Base-by-base conservation (phyloP, 2,329 filamentous ascomycete genomes). In the Hyphodiscus sp. region DNA sequence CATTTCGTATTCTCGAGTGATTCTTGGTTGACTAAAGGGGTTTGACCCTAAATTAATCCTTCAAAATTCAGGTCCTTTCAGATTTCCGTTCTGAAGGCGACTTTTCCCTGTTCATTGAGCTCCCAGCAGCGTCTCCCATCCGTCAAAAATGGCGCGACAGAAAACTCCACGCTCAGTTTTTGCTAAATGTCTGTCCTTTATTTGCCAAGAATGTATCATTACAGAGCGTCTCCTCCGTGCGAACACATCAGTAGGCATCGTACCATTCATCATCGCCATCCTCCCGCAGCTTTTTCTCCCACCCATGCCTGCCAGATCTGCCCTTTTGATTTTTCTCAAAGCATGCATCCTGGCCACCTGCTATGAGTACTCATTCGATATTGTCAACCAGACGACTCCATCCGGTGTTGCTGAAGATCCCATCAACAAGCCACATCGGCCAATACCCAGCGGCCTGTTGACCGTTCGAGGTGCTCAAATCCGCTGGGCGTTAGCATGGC, bases 371-470 rank as follows among this genome's bases (percentile, higher is more conserved):
- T 13, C 38, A n/a, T 30, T 49, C 20, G 47, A 49, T 20, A 49
- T 49, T 16, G 47, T 49, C 38, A 49, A 49, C 15, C 47, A 49
- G 29, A 49, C 19, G 16, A 49, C 23, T 5, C 41, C 19, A n/a
- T 43, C 23, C 2, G 47, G 47, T 15, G 38, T 49, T 3, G 20
- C 47, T 13, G 47, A 49, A 44, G 47, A 49, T 29, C 16, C 47
- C 7, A 18, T 49, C 4, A 43, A 49, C 38, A 49, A 43, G 18
- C 33, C 47, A 19, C 42, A 49, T 20, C 33, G 38, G 3, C 47
- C 47, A 13, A 49, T 49, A 8, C 47, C 47, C 47, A 43, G 47
- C 16, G 33, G 47, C 8, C 29, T 49, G 15, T 23, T 49, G 10
- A 26, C 47, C 7, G 5, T 49, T 29, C 47, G 38, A n/a, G 47